These are phyloP conservation scores for Pichia sp. DNA, from an alignment of 1,139 yeast species.

Conservation along the genomic window DNA sequence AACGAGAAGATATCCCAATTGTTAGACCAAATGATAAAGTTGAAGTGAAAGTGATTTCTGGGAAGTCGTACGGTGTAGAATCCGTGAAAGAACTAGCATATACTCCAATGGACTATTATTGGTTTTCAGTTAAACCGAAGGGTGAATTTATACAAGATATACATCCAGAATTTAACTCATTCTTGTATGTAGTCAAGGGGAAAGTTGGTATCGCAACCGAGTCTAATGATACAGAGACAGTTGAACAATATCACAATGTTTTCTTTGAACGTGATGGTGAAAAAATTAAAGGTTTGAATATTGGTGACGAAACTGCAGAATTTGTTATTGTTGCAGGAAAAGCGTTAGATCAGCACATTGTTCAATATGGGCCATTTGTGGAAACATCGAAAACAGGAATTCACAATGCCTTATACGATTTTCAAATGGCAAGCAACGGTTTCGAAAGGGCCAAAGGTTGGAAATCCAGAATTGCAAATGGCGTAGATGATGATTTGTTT, in stretches of 20 bases:
- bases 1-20: slow-evolving; percentile 65
- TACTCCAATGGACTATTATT: slow-evolving; percentile 76
- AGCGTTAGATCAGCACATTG: slow-evolving; percentile 65
- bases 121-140: slow-evolving; percentile 60
- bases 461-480: slow-evolving; percentile 58
- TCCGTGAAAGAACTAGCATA: slow-evolving; percentile 73
- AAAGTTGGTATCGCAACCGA: slow-evolving; percentile 39
- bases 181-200: slow-evolving; percentile 66
- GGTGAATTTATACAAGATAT: slow-evolving; percentile 58
- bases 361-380: slow-evolving; percentile 92
- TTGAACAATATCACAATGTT: slow-evolving; percentile 45
- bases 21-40: slow-evolving; percentile 63
- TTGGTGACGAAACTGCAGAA: slow-evolving; percentile 35
- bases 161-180: slow-evolving; percentile 60
- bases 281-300: slow-evolving; percentile 43
- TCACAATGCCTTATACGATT: slow-evolving; percentile 62
- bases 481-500: slow-evolving; percentile 34
- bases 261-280: slow-evolving; percentile 67
- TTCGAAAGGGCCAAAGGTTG: slow-evolving; percentile 66
- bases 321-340: slow-evolving; percentile 74
- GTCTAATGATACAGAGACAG: slow-evolving; percentile 21
- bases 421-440: slow-evolving; percentile 61
- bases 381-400: slow-evolving; percentile 59
- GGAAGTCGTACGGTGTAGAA: slow-evolving; percentile 66
- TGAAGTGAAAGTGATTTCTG: slow-evolving; percentile 67